Evolutionary conservation across 805 yeast genomes (phyloP).

Genomic region (Candida manassasensis): DNA sequence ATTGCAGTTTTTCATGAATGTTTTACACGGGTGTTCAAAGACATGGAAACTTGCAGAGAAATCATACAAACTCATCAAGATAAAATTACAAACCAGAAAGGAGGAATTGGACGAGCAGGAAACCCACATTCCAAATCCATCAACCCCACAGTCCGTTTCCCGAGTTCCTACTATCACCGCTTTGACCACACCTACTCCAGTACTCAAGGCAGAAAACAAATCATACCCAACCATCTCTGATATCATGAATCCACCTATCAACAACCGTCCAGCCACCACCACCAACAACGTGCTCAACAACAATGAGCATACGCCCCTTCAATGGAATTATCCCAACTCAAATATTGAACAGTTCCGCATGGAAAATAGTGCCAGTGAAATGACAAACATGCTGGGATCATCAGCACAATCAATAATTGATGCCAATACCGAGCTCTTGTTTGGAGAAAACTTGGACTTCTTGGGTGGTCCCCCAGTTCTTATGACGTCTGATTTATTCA

Average conservation of each 20-base stretch:
- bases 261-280: not conserved
- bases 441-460: constrained; percentile 26
- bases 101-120: constrained; percentile 5
- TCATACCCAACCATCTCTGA: constrained; percentile 2
- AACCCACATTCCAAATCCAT: not conserved
- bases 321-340: constrained; percentile 1
- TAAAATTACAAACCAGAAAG: constrained; percentile 22
- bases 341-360: constrained; percentile 3
- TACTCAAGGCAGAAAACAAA: constrained; percentile 1
- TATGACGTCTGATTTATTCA: constrained; percentile 45
- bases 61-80: constrained; percentile 37
- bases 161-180: constrained; percentile 1
- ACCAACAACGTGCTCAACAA: not conserved
- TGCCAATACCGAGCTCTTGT: constrained; percentile 16
- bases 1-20: constrained; percentile 37
- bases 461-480: constrained; percentile 51
- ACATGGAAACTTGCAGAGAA: constrained; percentile 47
- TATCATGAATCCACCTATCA: constrained; percentile 4
- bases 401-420: constrained; percentile 7
- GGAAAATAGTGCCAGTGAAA: not conserved
- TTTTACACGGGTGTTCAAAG: constrained; percentile 36
- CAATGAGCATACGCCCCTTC: not conserved
- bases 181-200: not conserved
- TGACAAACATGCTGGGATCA: not conserved
- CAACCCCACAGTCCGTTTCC: not conserved